Conservation (phyloP, 257 asterid genomes). For the Solanum commersonii region DNA sequence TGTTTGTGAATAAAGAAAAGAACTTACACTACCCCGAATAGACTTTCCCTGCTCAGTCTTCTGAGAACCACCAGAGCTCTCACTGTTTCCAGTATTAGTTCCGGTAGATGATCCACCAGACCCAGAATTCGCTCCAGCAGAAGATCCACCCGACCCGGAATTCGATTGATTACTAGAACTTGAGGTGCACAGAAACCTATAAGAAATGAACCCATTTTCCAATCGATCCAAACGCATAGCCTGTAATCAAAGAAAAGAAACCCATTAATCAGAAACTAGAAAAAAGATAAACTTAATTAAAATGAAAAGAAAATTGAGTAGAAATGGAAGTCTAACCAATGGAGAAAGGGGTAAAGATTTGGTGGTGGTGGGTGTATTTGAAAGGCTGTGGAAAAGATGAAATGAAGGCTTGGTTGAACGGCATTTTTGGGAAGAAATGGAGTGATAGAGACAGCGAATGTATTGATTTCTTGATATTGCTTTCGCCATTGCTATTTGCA, state of each 20-base stretch:
- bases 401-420: neutral
- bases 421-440: neutral
- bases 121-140: constrained; percentile 22
- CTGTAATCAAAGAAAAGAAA: neutral
- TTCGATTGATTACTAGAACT: constrained; percentile 20
- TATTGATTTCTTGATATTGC: neutral
- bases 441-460: neutral
- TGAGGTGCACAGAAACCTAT: constrained; percentile 30
- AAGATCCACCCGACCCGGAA: constrained; percentile 19
- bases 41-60: constrained; percentile 50
- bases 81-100: constrained; percentile 29
- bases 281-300: neutral
- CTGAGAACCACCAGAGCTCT: constrained; percentile 42
- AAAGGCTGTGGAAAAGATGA: neutral
- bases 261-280: neutral
- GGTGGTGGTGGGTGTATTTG: neutral
- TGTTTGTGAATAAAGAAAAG: neutral
- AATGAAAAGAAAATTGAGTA: neutral
- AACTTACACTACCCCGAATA: constrained; percentile 63
- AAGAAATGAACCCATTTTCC: constrained; percentile 3
- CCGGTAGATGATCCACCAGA: constrained; percentile 28
- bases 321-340: neutral
- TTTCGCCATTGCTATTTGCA: neutral
- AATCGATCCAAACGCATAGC: neutral
- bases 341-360: neutral